Conservation (phyloP, 2,329 filamentous ascomycete genomes). For the Coniochaeta sp. region DNA sequence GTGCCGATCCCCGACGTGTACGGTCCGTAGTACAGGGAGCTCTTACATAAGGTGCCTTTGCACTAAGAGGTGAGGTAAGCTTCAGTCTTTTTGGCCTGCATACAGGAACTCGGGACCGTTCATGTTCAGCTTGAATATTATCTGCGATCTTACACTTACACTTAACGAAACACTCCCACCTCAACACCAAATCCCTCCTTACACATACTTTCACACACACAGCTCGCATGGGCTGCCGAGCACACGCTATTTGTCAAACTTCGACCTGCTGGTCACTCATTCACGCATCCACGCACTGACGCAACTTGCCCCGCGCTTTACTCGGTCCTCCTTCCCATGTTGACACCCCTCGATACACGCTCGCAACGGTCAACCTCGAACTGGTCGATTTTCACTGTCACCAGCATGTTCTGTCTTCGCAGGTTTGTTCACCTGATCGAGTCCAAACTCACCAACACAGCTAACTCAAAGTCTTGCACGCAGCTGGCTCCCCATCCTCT, state of each 20-base stretch:
- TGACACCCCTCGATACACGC: neutral
- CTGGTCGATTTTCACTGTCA: neutral
- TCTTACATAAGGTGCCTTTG: neutral
- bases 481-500: constrained; percentile 81
- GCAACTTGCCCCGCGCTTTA: neutral
- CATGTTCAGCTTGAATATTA: neutral
- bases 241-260: neutral
- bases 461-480: constrained; percentile 4
- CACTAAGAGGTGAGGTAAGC: too few relatives aligned
- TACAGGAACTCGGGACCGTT: too few relatives aligned
- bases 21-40: too few relatives aligned
- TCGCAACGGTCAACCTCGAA: neutral
- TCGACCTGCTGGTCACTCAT: neutral
- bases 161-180: too few relatives aligned
- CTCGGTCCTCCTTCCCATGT: neutral
- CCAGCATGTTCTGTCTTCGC: constrained; percentile 53
- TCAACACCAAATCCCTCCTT: too few relatives aligned
- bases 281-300: neutral
- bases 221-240: neutral
- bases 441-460: neutral
- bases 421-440: constrained; percentile 33
- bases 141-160: too few relatives aligned
- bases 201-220: neutral
- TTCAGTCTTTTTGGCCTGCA: too few relatives aligned
- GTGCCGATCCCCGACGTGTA: neutral